Evolutionary conservation across 805 yeast genomes (phyloP).

Genomic region (Wickerhamiella azymoides): DNA sequence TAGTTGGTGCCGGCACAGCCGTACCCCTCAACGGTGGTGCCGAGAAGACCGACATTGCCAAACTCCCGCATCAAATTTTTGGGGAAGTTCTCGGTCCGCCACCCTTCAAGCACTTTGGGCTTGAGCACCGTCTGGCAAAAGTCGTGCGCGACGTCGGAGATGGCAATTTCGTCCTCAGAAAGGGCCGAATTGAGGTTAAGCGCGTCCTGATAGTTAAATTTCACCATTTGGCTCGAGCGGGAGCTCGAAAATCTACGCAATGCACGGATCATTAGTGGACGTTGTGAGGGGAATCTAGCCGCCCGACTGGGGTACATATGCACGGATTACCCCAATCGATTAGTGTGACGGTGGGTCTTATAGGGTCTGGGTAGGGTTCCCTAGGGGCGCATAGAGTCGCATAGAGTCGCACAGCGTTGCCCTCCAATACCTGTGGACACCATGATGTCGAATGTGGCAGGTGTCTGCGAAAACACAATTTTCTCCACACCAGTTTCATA

Average conservation of each 20-base stretch:
- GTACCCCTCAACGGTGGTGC: constrained; percentile 30
- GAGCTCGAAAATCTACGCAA: constrained; percentile 3
- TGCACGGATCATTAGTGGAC: constrained; percentile 1
- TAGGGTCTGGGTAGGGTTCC: too few species aligned
- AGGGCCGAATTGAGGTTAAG: constrained; percentile 24
- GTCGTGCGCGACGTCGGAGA: constrained; percentile 27
- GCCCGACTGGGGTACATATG: background rate
- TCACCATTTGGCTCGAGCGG: background rate
- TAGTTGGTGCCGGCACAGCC: constrained; percentile 32
- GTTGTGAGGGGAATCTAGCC: background rate
- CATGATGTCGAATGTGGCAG: too few species aligned
- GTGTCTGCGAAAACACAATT: too few species aligned
- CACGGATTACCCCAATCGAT: background rate
- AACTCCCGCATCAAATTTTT: constrained; percentile 26
- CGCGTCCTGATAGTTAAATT: constrained; percentile 30
- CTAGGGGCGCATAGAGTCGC: too few species aligned
- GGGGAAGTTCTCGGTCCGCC: constrained; percentile 29
- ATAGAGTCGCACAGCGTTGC: too few species aligned
- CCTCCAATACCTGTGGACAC: too few species aligned
- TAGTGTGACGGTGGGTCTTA: too few species aligned
- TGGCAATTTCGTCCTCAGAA: constrained; percentile 29
- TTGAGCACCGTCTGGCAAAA: constrained; percentile 27
- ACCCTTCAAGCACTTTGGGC: constrained; percentile 30
- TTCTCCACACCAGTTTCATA: too few species aligned
- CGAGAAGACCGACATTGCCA: constrained; percentile 31